Conservation (phyloP, 495 filamentous ascomycete species). For the Venustampulla echinocandica region DNA sequence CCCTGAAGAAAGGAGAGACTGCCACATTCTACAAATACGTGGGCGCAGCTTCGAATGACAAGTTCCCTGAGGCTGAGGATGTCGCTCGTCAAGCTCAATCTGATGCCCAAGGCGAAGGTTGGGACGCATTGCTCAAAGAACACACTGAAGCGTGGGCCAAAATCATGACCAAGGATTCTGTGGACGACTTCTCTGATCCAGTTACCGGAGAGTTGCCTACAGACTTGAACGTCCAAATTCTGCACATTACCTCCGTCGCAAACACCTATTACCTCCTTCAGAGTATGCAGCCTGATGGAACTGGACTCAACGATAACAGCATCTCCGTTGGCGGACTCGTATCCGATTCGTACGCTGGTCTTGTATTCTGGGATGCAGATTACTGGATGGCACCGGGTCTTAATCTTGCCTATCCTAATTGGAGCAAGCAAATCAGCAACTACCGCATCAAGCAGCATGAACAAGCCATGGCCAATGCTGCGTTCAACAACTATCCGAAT, state of each 20-base stretch:
- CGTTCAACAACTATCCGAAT: conserved; percentile 33
- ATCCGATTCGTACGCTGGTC: conserved; percentile 47
- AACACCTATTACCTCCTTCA: conserved; percentile 64
- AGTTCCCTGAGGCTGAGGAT: conserved; percentile 32
- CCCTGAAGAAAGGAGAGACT: conserved; percentile 29
- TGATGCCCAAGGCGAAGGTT: conserved; percentile 32
- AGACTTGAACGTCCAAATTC: conserved; percentile 48
- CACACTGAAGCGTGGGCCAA: conserved; percentile 39
- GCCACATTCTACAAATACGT: conserved; percentile 42
- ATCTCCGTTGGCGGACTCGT: conserved; percentile 46
- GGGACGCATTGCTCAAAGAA: conserved; percentile 29
- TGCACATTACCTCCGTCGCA: conserved; percentile 55
- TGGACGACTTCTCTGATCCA: conserved; percentile 53
- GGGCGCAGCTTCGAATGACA: conserved; percentile 45
- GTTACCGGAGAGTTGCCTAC: conserved; percentile 50
- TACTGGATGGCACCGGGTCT: conserved; percentile 46
- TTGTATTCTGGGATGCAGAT: conserved; percentile 52
- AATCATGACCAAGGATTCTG: conserved; percentile 43
- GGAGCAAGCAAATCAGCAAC: conserved; percentile 39
- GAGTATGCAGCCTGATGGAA: conserved; percentile 42
- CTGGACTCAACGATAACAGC: conserved; percentile 41
- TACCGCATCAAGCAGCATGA: conserved; percentile 40
- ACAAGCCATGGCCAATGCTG: conserved; percentile 43
- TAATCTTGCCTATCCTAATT: conserved; percentile 39
- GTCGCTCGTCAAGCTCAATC: conserved; percentile 35